Evolutionary conservation across 306 rosid species (phyloP), one percentile per base, ranked within the genome.

Genomic region (Quercus mongolica): DNA sequence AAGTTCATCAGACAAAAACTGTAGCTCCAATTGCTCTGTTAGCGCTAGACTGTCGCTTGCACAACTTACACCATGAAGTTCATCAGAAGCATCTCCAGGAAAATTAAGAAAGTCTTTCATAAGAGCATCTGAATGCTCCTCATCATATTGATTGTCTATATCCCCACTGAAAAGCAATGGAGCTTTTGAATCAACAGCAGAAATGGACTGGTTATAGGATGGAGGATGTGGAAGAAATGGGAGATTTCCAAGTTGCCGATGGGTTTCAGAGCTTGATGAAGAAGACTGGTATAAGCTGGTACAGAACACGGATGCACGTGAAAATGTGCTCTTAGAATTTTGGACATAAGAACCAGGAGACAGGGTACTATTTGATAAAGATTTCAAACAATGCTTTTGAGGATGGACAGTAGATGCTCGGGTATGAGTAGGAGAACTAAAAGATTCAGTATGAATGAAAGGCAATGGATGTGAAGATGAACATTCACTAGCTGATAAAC

Each of bases 261-360:
- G 59, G 75, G 88, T 56, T 71, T 85, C 83, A 44, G 88, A 78
- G 75, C 51, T 63, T 3, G 85, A 68, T 33, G 88, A 81, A 68
- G 87, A 84, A 6, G 88, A 85, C 81, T 81, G 85, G 81, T 81
- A 81, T 63, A 85, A 82, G 67, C 88, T 85, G 49, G 88, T 85
- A 65, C 88, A 85, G 79, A 85, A 85, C 33, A 81, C 78, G 8
- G 88, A 85, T 49, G 85, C 78, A 20, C 88, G 85, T 2, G 88
- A 85, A 75, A 85, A 85, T 44, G 78, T 1, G 30, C 67, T 71
- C 78, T 70, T 78, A 65, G 79, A 4, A 71, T 49, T 78, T 9
- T 69, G 83, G 55, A 46, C 59, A 28, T 61, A 70, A 62, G 77
- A 72, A 72, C 35, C 82, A 20, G 77, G 82, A 79, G 77, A 79